These are phyloP conservation scores for Rauvolfia tetraphylla DNA, from an alignment of 257 asterid species.

Conservation along the genomic window DNA sequence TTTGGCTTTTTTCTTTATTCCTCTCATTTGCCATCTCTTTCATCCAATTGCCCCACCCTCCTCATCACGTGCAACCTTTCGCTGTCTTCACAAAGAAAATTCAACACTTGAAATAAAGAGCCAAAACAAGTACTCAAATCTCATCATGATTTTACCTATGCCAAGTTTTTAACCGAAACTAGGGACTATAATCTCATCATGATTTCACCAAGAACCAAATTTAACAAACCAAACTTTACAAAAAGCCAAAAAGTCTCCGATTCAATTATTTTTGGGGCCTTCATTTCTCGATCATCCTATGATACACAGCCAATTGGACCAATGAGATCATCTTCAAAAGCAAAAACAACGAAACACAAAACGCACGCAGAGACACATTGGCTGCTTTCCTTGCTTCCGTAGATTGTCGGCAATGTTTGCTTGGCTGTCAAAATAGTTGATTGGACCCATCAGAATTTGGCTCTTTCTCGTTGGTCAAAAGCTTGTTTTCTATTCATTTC, in stretches of 20 bases:
- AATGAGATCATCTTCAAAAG: constrained; percentile 25
- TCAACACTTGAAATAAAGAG: too few relatives aligned
- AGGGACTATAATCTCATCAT: background rate
- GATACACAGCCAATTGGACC: constrained; percentile 30
- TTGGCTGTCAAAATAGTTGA: constrained; percentile 38
- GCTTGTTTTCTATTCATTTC: constrained; percentile 16
- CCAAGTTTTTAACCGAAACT: background rate
- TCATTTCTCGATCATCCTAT: background rate
- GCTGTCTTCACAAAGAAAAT: background rate
- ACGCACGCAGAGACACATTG: constrained; percentile 8
- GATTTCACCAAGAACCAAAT: background rate
- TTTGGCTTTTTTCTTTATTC: too few relatives aligned
- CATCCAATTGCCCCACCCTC: too few relatives aligned
- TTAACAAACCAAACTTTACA: background rate
- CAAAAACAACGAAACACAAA: constrained; percentile 1
- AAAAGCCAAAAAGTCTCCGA: constrained; percentile 1
- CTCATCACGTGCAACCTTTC: background rate
- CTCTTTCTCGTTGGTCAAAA: constrained; percentile 24
- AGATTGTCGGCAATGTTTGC: constrained; percentile 50
- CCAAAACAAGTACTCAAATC: too few relatives aligned
- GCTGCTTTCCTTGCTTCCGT: constrained; percentile 19
- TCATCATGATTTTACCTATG: too few relatives aligned
- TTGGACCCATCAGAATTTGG: constrained; percentile 19
- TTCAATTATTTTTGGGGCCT: background rate
- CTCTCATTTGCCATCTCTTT: too few relatives aligned